A percentile compares a stretch with the other conserved stretches of the same genome.
Conservation (phyloP, 371 early-diverging fungal species). For the Scutellospora calospora region DNA sequence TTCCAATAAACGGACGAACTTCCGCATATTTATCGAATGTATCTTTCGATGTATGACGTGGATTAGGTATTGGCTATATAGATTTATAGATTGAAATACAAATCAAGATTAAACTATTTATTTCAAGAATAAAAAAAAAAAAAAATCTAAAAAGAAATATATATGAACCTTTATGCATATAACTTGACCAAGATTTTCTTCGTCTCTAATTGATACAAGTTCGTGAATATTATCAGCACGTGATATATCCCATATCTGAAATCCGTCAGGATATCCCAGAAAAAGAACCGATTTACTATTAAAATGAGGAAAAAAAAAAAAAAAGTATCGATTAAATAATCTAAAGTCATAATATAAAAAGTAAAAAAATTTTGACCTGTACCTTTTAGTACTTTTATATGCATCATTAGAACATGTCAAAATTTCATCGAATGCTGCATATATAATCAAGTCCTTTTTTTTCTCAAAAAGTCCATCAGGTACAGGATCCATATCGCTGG, state of each 20-base stretch:
- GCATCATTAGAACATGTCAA: not conserved
- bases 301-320: not conserved
- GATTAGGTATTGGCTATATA: slow-evolving; percentile 15
- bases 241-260: slow-evolving; percentile 84
- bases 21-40: slow-evolving; percentile 48
- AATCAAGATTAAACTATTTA: too few species aligned
- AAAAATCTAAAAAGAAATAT: not conserved
- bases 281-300: slow-evolving; percentile 64
- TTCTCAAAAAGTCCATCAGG: not conserved
- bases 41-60: slow-evolving; percentile 33
- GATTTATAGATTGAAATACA: too few species aligned
- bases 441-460: slow-evolving; percentile 29
- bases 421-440: slow-evolving; percentile 42
- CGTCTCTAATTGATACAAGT: slow-evolving; percentile 68
- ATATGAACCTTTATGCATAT: slow-evolving; percentile 58
- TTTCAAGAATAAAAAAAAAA: too few species aligned
- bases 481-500: not conserved
- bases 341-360: too few species aligned
- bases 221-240: slow-evolving; percentile 77
- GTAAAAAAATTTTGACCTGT: too few species aligned
- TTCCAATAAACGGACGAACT: slow-evolving; percentile 57
- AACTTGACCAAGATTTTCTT: slow-evolving; percentile 58
- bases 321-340: not conserved
- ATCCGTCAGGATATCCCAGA: slow-evolving; percentile 81
- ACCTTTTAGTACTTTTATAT: too few species aligned